Base-by-base conservation (phyloP, 257 asterid species). In the Striga asiatica region DNA sequence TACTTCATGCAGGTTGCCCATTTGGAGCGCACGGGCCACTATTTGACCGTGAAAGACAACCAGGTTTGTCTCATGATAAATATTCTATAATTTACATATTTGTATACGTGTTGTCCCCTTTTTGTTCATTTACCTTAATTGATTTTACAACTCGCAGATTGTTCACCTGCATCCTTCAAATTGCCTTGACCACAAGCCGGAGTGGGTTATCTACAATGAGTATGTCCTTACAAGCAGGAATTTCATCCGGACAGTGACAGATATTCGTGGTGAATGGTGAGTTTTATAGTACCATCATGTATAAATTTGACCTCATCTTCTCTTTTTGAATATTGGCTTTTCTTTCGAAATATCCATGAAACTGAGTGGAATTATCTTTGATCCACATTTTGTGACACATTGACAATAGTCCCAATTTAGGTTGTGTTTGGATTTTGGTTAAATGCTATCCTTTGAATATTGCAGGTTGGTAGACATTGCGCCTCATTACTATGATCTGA, bases 1-100 rank as follows among this genome's bases (percentile, higher is more conserved):
- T 92, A 91, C 70, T 92, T 92, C 68, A 92, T 92, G 98, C 98
- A 92, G 82, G 98, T 92, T 65, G 97, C 98, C 32, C 98, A 91
- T 77, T 60, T 87, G 64, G 98, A 88, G 70, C 93, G 88, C 18
- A 74, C 88, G 5, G 95, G 94, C 10, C 95, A 88, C 69, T 92
- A 88, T 75, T 76, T 88, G 60, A 88, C 98, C 0, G 97, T 92
- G 45, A 92, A 92, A 72, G 98, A 92, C 74, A 92, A 88, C 73
- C 97, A 92, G 68, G 97, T 81, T 73, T 60, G 84, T 67, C 12
- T 3, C 1, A 7, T 24, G 10, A 37, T 14, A 25, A 41, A 0
- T 2, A 2, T 50, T 17, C 6, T 35, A 6, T 29, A 2, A 3
- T 50, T 65, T 19, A 4, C 50, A 50, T 23, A 27, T 34, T 9